Base-by-base conservation (phyloP, 108 stramenopile genomes). In the Asterionellopsis glacialis region DNA sequence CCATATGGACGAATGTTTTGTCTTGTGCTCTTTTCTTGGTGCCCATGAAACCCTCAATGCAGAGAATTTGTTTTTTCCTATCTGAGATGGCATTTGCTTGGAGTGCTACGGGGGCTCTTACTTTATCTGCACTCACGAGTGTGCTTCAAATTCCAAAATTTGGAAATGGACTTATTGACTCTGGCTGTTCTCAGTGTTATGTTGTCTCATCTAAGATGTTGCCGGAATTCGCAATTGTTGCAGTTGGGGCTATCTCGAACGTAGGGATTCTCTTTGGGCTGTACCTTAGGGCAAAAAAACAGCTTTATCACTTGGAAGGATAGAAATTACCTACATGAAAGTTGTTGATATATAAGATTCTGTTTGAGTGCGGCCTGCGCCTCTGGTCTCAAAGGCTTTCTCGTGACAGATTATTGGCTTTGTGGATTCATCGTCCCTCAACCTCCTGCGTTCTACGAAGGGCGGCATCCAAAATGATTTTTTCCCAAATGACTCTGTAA, bases 21-120 rank as follows among this genome's bases (percentile, higher is more conserved):
- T 70, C 86, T 43, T 41, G 73, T 25, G 64, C 71, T 23, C 78
- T 94, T 10, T 91, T 84, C 65, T 24, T 77, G 13, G 45, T 64
- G 33, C 90, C 90, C 11, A 65, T 91, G 57, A 64, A 63, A 22
- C 51, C 75, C 50, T 53, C 43, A 24, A 54, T 39, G 18, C 77
- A 86, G 64, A 72, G 79, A 45, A 72, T 64, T 18, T 54, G 84
- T 25, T 83, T 89, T 33, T 55, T 90, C 15, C 39, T 86, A 47
- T 77, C 71, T 27, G 93, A 94, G 63, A 62, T 94, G 7, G 18
- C 81, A 15, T 87, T 82, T 51, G 83, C 85, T 0, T 92, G 91
- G 91, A 75, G 74, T 61, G 84, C 87, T 11, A 75, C 86, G 51
- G 91, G 89, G 51, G 91, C 89, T 1, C 77, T 92, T 42, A 44